phyloP scores from a whole-genome alignment of 768 basidiomycete genomes.

The Suillus subalutaceus region DNA sequence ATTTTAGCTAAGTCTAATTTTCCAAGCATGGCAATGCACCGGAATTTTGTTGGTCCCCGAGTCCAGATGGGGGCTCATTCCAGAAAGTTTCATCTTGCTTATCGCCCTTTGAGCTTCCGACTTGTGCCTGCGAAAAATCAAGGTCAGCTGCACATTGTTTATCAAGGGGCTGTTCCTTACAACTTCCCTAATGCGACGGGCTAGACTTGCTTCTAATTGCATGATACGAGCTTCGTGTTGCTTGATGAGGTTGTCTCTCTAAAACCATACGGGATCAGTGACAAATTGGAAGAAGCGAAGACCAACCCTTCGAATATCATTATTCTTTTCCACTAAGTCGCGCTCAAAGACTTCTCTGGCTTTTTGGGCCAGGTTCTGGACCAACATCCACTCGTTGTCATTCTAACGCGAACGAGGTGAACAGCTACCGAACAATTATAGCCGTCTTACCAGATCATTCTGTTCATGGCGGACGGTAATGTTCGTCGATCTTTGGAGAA shows the following conservation, averaged over 20 bases:
- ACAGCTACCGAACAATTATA: slow-evolving; percentile 17
- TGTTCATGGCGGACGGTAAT: slow-evolving; percentile 44
- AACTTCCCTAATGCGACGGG: slow-evolving; percentile 45
- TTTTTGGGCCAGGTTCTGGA: slow-evolving; percentile 45
- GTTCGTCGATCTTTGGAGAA: slow-evolving; percentile 27
- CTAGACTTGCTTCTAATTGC: slow-evolving; percentile 49
- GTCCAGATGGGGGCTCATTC: slow-evolving; percentile 9
- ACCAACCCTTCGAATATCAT: slow-evolving; percentile 57
- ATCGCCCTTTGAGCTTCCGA: slow-evolving; percentile 8
- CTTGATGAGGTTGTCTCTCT: slow-evolving; percentile 54
- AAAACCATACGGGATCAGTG: slow-evolving; percentile 12
- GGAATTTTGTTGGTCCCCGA: slow-evolving; percentile 6
- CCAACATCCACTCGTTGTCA: slow-evolving; percentile 53
- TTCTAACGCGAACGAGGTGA: slow-evolving; percentile 36
- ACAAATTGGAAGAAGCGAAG: slow-evolving; percentile 8
- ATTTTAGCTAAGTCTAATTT: slow-evolving; percentile 2
- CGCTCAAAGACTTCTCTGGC: slow-evolving; percentile 54
- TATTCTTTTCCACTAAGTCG: slow-evolving; percentile 53
- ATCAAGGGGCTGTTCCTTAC: slow-evolving; percentile 15
- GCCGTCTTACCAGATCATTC: slow-evolving; percentile 45
- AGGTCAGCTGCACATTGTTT: slow-evolving; percentile 4
- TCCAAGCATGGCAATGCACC: not conserved
- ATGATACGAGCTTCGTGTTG: slow-evolving; percentile 46
- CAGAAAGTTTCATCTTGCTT: slow-evolving; percentile 7
- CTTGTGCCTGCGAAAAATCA: slow-evolving; percentile 7